Conservation (phyloP, 768 basidiomycete species). For the Lentinula guzmanii region DNA sequence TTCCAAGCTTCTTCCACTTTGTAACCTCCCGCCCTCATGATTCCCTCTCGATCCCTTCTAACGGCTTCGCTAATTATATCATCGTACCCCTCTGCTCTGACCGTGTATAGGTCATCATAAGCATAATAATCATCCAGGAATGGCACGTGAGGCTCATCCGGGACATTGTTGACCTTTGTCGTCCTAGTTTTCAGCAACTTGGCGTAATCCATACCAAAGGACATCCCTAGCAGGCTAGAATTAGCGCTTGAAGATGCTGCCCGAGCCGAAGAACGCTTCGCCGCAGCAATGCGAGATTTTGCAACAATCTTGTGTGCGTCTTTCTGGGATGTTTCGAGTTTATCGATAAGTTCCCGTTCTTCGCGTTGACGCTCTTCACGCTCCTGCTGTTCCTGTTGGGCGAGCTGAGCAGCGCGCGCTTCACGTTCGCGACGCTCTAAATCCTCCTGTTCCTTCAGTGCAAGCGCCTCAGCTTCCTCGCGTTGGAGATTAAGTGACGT, state of each 20-base stretch:
- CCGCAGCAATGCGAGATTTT: slow-evolving; percentile 58
- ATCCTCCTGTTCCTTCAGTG: slow-evolving; percentile 76
- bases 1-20: slow-evolving; percentile 81
- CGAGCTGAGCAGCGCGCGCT: slow-evolving; percentile 38
- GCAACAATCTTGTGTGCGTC: slow-evolving; percentile 67
- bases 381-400: slow-evolving; percentile 27
- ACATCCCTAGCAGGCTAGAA: slow-evolving; percentile 19
- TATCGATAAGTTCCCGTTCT: slow-evolving; percentile 71
- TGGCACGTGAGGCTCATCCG: slow-evolving; percentile 77
- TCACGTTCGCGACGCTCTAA: slow-evolving; percentile 69
- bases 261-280: slow-evolving; percentile 55
- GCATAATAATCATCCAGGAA: slow-evolving; percentile 72
- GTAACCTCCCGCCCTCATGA: slow-evolving; percentile 83
- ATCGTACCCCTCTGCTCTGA: slow-evolving; percentile 53
- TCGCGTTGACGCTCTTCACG: slow-evolving; percentile 49
- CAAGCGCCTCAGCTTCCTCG: slow-evolving; percentile 69
- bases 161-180: slow-evolving; percentile 55
- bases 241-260: slow-evolving; percentile 25
- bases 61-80: slow-evolving; percentile 76
- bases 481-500: slow-evolving; percentile 83
- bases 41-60: slow-evolving; percentile 66
- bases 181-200: slow-evolving; percentile 57
- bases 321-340: slow-evolving; percentile 70
- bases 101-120: slow-evolving; percentile 61
- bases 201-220: slow-evolving; percentile 37